Base-by-base conservation (phyloP, 306 rosid species). In the Notholithocarpus densiflorus region DNA sequence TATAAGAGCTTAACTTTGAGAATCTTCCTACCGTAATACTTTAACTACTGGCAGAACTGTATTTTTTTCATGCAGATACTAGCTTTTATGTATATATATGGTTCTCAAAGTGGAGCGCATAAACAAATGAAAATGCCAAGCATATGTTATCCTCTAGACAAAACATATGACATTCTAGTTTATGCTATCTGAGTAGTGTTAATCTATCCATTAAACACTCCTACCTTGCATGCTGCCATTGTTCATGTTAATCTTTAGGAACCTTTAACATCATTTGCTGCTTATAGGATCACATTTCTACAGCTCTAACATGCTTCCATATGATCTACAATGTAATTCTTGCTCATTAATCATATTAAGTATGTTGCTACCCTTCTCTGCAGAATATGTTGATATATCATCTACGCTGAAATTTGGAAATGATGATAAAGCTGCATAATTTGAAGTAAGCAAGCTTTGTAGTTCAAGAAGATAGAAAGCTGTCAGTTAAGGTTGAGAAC, bases 281-380 rank as follows among this genome's bases (percentile, higher is more conserved):
- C 29, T 59, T 21, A 11, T 59, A 23, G 65, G 65, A 59, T 59
- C 64, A 59, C 65, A 59, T 59, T 59, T 59, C 65, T 59, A 23
- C 6, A 59, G 65, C 31, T 10, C 14, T 57, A 9, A 59, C 32
- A 59, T 59, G 24, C 65, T 10, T 71, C 51, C 27, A 9, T 26
- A 14, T 27, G 62, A 20, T 69, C 51, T 24, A 32, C 34, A 62
- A 19, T 37, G 60, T 66, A 24, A 62, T 10, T 62, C 53, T 13
- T 56, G 55, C 27, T 43, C 57, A 15, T 69, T 56, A 23, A 29
- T 56, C 26, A 56, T 59, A 68, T 79, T 68, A 37, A 64, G 19
- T 71, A 40, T 85, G 32, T 55, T 80, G 77, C 72, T 80, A 32
- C 51, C 52, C 52, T 62, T 80, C 70, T 82, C 55, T 86, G 88